These are phyloP conservation scores for Penicillium sp. DNA, from an alignment of 2,329 filamentous ascomycete species.

Conservation along the genomic window DNA sequence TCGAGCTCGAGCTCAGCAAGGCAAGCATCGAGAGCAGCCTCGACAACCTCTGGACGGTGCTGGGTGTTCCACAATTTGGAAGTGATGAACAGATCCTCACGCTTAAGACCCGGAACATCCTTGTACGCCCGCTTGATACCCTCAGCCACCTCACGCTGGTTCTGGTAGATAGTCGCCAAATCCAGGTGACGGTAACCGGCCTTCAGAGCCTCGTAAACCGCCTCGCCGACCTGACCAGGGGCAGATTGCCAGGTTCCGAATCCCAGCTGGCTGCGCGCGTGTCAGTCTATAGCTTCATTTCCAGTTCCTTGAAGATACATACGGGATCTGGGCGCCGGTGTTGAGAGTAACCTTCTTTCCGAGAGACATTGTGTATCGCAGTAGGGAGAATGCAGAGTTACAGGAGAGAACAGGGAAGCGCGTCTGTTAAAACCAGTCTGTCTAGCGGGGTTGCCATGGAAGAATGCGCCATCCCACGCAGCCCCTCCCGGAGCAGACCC, in stretches of 20 bases:
- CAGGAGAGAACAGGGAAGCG: neutral
- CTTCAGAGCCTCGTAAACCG: slow-evolving; percentile 38
- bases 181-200: slow-evolving; percentile 40
- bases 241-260: slow-evolving; percentile 40
- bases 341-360: slow-evolving; percentile 38
- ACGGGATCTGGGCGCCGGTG: slow-evolving; percentile 38
- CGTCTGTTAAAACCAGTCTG: slow-evolving; percentile 10
- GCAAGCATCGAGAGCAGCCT: slow-evolving; percentile 46
- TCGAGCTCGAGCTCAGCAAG: slow-evolving; percentile 49
- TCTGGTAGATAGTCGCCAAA: slow-evolving; percentile 36
- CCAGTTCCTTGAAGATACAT: slow-evolving; percentile 12
- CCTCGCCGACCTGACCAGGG: slow-evolving; percentile 37
- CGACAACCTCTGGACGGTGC: slow-evolving; percentile 49
- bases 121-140: slow-evolving; percentile 21
- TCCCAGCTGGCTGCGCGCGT: slow-evolving; percentile 30
- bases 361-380: slow-evolving; percentile 34
- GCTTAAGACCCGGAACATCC: slow-evolving; percentile 38
- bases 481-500: slow-evolving; percentile 19
- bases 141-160: slow-evolving; percentile 24
- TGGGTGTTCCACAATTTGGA: slow-evolving; percentile 56
- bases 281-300: neutral
- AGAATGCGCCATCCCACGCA: slow-evolving; percentile 10
- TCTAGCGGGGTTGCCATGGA: slow-evolving; percentile 13
- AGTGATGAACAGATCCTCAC: slow-evolving; percentile 45
- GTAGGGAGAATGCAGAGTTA: slow-evolving; percentile 3